Percentiles rank a stretch among this genome's conserved stretches.
Evolutionary conservation across 2,329 filamentous ascomycete species (phyloP).

Genomic region (Colletotrichum tropicale): DNA sequence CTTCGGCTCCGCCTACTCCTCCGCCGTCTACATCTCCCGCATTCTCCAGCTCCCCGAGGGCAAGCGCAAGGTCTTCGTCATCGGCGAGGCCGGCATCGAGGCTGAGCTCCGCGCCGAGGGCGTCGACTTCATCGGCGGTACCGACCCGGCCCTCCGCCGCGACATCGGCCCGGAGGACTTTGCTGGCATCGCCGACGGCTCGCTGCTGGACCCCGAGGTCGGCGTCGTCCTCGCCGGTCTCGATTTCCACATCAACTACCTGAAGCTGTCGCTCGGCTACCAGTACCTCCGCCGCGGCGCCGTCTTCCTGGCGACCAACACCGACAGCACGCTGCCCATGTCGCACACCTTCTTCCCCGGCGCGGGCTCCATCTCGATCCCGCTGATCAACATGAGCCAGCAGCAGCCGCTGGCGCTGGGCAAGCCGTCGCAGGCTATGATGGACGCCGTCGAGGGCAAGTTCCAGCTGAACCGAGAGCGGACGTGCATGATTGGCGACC

Average conservation of each 20-base stretch:
- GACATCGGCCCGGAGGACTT: conserved; percentile 86
- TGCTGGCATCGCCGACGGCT: conserved; percentile 74
- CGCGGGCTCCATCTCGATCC: conserved; percentile 81
- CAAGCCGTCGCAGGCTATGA: conserved; percentile 98
- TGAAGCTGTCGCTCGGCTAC: conserved; percentile 84
- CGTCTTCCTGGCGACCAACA: conserved; percentile 90
- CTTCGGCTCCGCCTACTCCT: conserved; percentile 94
- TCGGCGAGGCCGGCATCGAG: conserved; percentile 92
- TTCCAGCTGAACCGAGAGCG: conserved; percentile 84
- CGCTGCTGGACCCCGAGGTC: conserved; percentile 82
- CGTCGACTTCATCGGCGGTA: conserved; percentile 83
- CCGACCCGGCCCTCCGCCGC: conserved; percentile 77
- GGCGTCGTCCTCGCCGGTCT: conserved; percentile 88
- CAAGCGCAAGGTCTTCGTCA: conserved; percentile 92
- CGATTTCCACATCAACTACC: conserved; percentile 94
- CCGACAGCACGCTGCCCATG: conserved; percentile 86
- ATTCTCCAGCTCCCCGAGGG: conserved; percentile 80
- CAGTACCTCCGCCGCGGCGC: conserved; percentile 87
- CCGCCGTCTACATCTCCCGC: conserved; percentile 92
- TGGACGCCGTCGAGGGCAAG: conserved; percentile 97
- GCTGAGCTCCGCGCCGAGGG: conserved; percentile 82
- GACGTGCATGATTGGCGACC: conserved; percentile 95
- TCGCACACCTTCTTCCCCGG: conserved; percentile 87
- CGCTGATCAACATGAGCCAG: conserved; percentile 74
- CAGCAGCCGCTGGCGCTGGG: conserved; percentile 79